phyloP scores from a whole-genome alignment of 164 flowering plant species.

The Piper betle region DNA sequence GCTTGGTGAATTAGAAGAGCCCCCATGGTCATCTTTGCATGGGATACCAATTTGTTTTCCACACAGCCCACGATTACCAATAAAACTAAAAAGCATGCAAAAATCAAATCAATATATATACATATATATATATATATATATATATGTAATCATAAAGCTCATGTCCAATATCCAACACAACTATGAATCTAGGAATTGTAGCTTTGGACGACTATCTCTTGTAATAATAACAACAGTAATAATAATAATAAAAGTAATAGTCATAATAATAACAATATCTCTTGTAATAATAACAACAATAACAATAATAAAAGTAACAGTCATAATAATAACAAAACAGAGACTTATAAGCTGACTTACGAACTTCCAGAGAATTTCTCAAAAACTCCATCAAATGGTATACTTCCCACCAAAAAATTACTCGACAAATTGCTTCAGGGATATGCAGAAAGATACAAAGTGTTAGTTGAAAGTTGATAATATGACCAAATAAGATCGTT shows the following conservation, averaged over 20 bases:
- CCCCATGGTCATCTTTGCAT: conserved; percentile 45
- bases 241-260: too few species aligned
- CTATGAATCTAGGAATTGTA: too few species aligned
- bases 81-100: conserved; percentile 34
- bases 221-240: too few species aligned
- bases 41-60: conserved; percentile 50
- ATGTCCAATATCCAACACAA: too few species aligned
- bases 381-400: conserved; percentile 70
- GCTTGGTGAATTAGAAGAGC: conserved; percentile 18
- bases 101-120: not conserved
- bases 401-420: conserved; percentile 70
- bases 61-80: conserved; percentile 72
- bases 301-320: too few species aligned
- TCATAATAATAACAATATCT: too few species aligned
- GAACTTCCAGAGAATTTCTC: conserved; percentile 47
- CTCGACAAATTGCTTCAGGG: conserved; percentile 70
- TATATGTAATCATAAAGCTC: not conserved
- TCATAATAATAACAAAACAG: too few species aligned
- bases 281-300: too few species aligned
- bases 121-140: too few species aligned
- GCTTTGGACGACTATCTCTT: too few species aligned
- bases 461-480: not conserved
- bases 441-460: conserved; percentile 1
- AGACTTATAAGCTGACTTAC: conserved; percentile 32
- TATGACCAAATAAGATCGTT: not conserved